Percentiles rank a stretch among this genome's conserved stretches.
phyloP scores from a whole-genome alignment of 106 monocot genomes.

The Dioscorea alata region DNA sequence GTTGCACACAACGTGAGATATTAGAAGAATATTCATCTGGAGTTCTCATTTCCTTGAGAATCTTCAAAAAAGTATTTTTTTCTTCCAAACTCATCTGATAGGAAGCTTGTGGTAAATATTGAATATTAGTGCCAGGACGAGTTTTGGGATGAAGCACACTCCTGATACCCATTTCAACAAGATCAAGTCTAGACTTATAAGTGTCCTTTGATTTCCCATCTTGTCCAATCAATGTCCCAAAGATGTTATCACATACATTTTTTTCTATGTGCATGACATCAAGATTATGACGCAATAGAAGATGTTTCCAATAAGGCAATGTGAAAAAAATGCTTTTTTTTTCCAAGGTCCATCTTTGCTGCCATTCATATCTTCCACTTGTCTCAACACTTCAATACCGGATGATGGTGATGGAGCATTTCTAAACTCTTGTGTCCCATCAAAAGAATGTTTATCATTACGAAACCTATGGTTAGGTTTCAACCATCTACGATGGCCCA shows the following conservation, averaged over 20 bases:
- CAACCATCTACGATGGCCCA: constrained; percentile 21
- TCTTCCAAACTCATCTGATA: neutral
- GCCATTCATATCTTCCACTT: neutral
- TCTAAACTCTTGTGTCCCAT: constrained; percentile 1
- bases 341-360: neutral
- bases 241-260: neutral
- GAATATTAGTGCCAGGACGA: neutral
- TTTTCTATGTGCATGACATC: neutral
- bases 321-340: neutral
- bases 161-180: neutral
- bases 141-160: neutral
- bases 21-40: constrained; percentile 13
- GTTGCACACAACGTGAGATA: neutral
- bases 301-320: neutral
- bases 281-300: neutral
- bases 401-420: neutral
- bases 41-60: neutral
- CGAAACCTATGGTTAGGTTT: neutral
- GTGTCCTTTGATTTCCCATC: constrained; percentile 2
- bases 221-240: neutral
- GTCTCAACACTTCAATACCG: neutral
- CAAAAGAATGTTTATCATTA: constrained; percentile 1
- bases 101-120: neutral
- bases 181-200: neutral
- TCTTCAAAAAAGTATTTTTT: neutral